phyloP scores from a whole-genome alignment of 305 asterid species.

The Caryopteris hybrid region DNA sequence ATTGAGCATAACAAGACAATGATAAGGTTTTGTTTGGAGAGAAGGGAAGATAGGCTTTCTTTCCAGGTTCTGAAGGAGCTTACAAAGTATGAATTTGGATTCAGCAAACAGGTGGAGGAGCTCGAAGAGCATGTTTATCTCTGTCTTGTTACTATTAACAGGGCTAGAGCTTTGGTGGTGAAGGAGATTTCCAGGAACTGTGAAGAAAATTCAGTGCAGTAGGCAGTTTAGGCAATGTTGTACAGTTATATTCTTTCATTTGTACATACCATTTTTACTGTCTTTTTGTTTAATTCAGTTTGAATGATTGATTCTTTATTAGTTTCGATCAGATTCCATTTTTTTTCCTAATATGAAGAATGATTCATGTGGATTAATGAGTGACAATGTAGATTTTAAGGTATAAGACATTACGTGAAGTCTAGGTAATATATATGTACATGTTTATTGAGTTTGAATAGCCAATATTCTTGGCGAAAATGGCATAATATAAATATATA shows the following conservation, averaged over 20 bases:
- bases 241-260: conserved; percentile 17
- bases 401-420: too few species aligned
- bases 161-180: conserved; percentile 62
- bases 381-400: too few species aligned
- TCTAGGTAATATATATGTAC: too few species aligned
- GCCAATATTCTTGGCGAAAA: too few species aligned
- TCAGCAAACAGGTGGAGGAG: conserved; percentile 63
- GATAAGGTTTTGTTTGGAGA: conserved; percentile 53
- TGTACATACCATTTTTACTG: too few species aligned
- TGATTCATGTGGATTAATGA: too few species aligned
- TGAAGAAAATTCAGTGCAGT: background rate
- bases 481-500: too few species aligned
- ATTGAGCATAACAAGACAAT: conserved; percentile 56
- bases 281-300: too few species aligned
- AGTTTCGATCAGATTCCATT: too few species aligned
- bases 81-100: conserved; percentile 46
- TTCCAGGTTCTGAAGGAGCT: conserved; percentile 52
- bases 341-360: too few species aligned
- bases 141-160: conserved; percentile 70
- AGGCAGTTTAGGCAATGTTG: background rate
- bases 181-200: conserved; percentile 39
- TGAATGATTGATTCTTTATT: too few species aligned
- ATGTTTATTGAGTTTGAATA: too few species aligned
- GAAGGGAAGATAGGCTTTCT: conserved; percentile 47
- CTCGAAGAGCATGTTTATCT: conserved; percentile 72